Percentiles rank a stretch among this genome's conserved stretches.
These are phyloP conservation scores for Blepharisma stoltei DNA, from an alignment of 73 alveolate genomes.

Conservation along the genomic window DNA sequence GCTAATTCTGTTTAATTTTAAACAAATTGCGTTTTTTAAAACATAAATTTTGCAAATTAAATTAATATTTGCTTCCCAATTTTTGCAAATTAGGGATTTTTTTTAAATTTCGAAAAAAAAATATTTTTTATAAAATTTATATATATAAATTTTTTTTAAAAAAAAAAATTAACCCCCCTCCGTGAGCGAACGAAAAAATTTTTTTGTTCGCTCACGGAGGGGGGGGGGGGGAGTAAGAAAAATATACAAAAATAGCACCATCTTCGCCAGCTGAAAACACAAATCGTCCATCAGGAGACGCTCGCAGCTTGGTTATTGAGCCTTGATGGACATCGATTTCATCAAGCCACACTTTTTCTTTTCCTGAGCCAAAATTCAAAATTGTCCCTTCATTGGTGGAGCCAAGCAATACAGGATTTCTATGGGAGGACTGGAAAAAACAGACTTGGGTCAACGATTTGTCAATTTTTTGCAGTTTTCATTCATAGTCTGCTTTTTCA, in stretches of 20 bases:
- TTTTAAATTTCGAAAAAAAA: too few species aligned
- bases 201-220: too few species aligned
- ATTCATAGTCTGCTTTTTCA: not conserved
- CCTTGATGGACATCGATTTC: conserved; percentile 71
- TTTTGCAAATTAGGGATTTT: too few species aligned
- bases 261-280: conserved; percentile 83
- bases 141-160: too few species aligned
- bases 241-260: conserved; percentile 75
- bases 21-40: too few species aligned
- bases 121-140: too few species aligned
- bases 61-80: too few species aligned
- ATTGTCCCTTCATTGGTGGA: conserved; percentile 64
- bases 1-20: too few species aligned
- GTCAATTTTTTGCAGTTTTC: not conserved
- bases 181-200: too few species aligned
- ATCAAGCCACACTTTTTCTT: conserved; percentile 37
- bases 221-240: too few species aligned
- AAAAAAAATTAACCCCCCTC: too few species aligned
- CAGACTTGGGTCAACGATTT: conserved; percentile 32
- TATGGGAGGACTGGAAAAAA: conserved; percentile 49
- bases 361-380: conserved; percentile 39
- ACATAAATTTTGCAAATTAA: too few species aligned
- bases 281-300: conserved; percentile 80
- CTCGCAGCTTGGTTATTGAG: conserved; percentile 62
- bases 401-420: conserved; percentile 43